Evolutionary conservation across 345 rosid species (phyloP), one percentile per base, ranked within the genome.

Genomic region (Salix caprea): DNA sequence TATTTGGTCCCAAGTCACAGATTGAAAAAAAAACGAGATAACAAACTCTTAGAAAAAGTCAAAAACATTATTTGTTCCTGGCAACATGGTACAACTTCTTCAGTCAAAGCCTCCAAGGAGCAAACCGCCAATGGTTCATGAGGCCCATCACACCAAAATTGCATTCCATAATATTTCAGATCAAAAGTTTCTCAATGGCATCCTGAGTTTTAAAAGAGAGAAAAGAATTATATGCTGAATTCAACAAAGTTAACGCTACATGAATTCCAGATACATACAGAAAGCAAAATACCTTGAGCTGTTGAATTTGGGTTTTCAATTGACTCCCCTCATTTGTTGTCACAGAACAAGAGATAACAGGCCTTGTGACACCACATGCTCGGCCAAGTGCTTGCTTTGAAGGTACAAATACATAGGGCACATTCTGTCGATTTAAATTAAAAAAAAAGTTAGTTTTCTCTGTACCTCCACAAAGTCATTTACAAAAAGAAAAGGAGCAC

Each of bases 321-420:
- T 90, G 97, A 81, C 98, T 90, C 15, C 86, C 98, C 64, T 94
- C 99, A 30, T 92, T 92, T 18, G 97, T 72, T 21, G 92, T 91
- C 60, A 96, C 97, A 0, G 99, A 96, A 77, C 92, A 87, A 44
- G 99, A 90, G 67, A 96, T 96, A 60, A 94, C 99, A 18, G 97
- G 88, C 82, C 98, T 92, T 73, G 98, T 92, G 64, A 94, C 99
- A 39, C 99, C 99, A 11, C 97, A 94, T 6, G 99, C 99, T 78
- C 99, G 85, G 70, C 98, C 99, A 75, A 94, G 97, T 10, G 97
- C 97, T 87, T 91, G 91, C 81, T 94, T 96, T 73, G 98, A 96
- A 26, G 97, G 97, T 16, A 96, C 99, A 87, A 96, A 96, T 30
- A 96, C 99, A 67, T 94, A 96, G 0, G 98, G 99, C 28, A 96